phyloP scores from a whole-genome alignment of 129 eudicot genomes.

The Ambrosia trifida region DNA sequence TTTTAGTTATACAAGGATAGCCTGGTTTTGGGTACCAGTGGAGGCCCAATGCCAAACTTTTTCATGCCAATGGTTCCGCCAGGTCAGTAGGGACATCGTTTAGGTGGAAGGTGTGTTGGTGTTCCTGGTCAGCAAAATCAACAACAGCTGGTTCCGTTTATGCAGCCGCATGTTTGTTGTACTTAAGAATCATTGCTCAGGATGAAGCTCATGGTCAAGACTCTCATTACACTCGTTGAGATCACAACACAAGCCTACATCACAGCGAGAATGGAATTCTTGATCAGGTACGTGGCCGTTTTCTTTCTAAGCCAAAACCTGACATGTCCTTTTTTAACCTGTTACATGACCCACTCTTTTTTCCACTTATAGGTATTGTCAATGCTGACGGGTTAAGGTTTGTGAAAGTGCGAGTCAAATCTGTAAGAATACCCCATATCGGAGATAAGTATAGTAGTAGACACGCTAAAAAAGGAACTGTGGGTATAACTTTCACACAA shows the following conservation, averaged over 20 bases:
- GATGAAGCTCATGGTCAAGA: slow-evolving; percentile 82
- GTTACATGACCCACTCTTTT: too few relatives aligned
- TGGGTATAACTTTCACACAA: slow-evolving; percentile 93
- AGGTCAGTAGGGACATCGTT: slow-evolving; percentile 82
- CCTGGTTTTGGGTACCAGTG: slow-evolving; percentile 94
- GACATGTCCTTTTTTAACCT: too few relatives aligned
- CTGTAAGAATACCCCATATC: slow-evolving; percentile 42
- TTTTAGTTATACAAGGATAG: slow-evolving; percentile 31
- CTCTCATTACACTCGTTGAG: slow-evolving; percentile 73
- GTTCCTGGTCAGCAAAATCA: slow-evolving; percentile 57
- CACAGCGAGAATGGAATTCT: slow-evolving; percentile 97
- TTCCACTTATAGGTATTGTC: slow-evolving; percentile 19
- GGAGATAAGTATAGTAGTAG: slow-evolving; percentile 72
- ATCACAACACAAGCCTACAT: slow-evolving; percentile 86
- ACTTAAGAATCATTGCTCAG: too few relatives aligned
- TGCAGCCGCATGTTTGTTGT: slow-evolving; percentile 77
- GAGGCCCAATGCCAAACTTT: slow-evolving; percentile 73
- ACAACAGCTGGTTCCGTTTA: slow-evolving; percentile 59
- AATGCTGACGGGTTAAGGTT: slow-evolving; percentile 94
- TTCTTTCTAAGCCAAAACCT: too few relatives aligned
- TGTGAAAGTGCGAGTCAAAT: slow-evolving; percentile 90
- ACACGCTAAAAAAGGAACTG: slow-evolving; percentile 94
- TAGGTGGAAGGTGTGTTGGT: slow-evolving; percentile 73
- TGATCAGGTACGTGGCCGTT: too few relatives aligned
- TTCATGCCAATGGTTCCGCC: slow-evolving; percentile 79